phyloP scores from a whole-genome alignment of 2,329 filamentous ascomycete species.

The Hypoxylon rubiginosum region DNA sequence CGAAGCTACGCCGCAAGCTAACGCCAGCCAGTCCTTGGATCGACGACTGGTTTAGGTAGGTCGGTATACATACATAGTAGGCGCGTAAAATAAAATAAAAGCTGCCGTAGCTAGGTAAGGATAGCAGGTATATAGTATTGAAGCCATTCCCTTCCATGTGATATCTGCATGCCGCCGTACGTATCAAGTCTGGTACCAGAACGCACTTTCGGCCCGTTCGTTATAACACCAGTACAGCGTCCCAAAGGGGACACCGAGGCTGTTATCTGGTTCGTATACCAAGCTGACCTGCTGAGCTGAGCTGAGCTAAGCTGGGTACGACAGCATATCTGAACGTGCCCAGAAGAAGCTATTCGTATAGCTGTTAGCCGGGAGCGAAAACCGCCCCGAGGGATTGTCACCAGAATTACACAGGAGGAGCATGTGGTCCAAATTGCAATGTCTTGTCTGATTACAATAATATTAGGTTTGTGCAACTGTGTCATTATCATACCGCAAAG shows the following conservation, averaged over 20 bases:
- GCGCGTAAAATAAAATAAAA: no score
- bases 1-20: slow-evolving; percentile 20
- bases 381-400: background rate
- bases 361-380: background rate
- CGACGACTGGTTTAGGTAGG: slow-evolving; percentile 30
- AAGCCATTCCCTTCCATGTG: background rate
- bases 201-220: slow-evolving; percentile 16
- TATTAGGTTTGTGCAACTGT: slow-evolving; percentile 43
- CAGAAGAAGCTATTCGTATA: slow-evolving; percentile 2
- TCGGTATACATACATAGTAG: no score
- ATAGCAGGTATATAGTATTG: background rate
- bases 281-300: slow-evolving; percentile 10
- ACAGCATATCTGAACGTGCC: slow-evolving; percentile 1
- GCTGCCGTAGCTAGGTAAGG: background rate
- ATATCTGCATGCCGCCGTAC: background rate
- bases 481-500: slow-evolving; percentile 45
- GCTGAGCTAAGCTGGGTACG: background rate
- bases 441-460: slow-evolving; percentile 32
- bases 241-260: slow-evolving; percentile 14
- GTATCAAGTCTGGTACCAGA: background rate
- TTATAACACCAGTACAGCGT: slow-evolving; percentile 3
- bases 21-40: background rate
- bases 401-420: slow-evolving; percentile 24
- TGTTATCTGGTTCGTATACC: background rate
- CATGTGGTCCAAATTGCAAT: slow-evolving; percentile 15